Percentiles rank a stretch among this genome's conserved stretches.
These are phyloP conservation scores for Paramyrothecium sp. DNA, from an alignment of 2,329 filamentous ascomycete species.

Conservation along the genomic window DNA sequence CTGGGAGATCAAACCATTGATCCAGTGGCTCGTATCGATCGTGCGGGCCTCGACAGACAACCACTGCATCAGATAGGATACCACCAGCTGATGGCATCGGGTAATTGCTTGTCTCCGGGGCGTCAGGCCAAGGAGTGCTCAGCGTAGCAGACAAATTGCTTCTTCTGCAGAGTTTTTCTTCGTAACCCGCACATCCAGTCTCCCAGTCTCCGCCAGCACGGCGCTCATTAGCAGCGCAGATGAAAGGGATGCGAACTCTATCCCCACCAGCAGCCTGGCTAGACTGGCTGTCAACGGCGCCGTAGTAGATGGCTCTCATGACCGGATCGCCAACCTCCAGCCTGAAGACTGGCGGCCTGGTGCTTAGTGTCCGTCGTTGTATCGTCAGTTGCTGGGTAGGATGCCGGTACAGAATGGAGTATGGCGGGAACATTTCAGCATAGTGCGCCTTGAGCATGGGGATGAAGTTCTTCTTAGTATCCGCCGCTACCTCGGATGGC, in stretches of 20 bases:
- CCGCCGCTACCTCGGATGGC: conserved; percentile 64
- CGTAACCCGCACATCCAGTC: conserved; percentile 48
- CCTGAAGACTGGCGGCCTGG: conserved; percentile 43
- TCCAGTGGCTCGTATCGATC: conserved; percentile 60
- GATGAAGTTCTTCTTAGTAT: conserved; percentile 70
- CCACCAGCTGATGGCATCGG: conserved; percentile 70
- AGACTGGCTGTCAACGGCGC: conserved; percentile 33
- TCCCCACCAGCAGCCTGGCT: conserved; percentile 28
- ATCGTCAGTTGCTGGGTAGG: conserved; percentile 45
- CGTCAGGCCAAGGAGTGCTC: conserved; percentile 55
- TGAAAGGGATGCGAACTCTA: conserved; percentile 55
- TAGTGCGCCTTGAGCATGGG: conserved; percentile 60
- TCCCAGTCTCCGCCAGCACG: conserved; percentile 80
- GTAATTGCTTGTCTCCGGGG: conserved; percentile 54
- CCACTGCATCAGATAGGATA: conserved; percentile 68
- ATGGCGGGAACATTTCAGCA: conserved; percentile 51
- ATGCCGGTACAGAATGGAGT: conserved; percentile 58
- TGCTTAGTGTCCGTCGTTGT: conserved; percentile 29
- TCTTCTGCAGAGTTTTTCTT: conserved; percentile 70
- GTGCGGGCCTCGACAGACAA: conserved; percentile 71
- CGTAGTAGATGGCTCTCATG: conserved; percentile 59
- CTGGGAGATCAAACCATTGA: conserved; percentile 59
- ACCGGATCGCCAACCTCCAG: conserved; percentile 59
- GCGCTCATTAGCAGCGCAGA: conserved; percentile 75
- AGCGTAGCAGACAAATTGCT: conserved; percentile 72